Conservation (phyloP, 176 grass and related monocot species). For the Thalia dealbata region DNA sequence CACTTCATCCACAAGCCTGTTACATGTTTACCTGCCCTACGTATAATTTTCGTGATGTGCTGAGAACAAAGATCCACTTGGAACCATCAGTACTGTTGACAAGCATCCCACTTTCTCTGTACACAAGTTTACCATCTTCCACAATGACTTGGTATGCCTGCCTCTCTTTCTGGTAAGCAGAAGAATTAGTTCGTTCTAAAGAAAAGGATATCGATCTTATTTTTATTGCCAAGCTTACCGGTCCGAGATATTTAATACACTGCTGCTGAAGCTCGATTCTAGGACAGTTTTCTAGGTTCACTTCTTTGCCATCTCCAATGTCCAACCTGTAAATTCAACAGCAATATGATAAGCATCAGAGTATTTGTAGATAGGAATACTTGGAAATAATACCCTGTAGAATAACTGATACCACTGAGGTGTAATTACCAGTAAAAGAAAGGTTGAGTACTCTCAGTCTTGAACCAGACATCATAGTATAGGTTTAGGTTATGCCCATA, state of each 20-base stretch:
- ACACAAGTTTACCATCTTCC: slow-evolving; percentile 47
- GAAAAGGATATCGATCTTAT: no score
- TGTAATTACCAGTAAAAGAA: slow-evolving; percentile 15
- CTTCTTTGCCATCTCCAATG: slow-evolving; percentile 87
- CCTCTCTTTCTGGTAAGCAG: slow-evolving; percentile 45
- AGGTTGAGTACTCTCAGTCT: neutral
- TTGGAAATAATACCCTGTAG: neutral
- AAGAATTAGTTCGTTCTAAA: neutral
- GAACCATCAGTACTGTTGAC: slow-evolving; percentile 60
- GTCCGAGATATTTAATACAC: slow-evolving; percentile 26
- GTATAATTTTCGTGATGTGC: slow-evolving; percentile 47
- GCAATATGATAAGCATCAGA: neutral
- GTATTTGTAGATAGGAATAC: neutral
- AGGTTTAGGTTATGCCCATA: slow-evolving; percentile 26
- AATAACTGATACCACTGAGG: neutral
- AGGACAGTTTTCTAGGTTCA: slow-evolving; percentile 75
- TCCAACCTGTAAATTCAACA: slow-evolving; percentile 53
- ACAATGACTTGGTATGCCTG: slow-evolving; percentile 60
- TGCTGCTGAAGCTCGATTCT: slow-evolving; percentile 68
- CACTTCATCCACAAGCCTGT: no score
- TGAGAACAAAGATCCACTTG: slow-evolving; percentile 42
- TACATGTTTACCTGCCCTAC: slow-evolving; percentile 55
- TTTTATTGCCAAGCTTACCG: slow-evolving; percentile 33
- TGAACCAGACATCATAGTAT: slow-evolving; percentile 12
- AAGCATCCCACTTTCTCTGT: slow-evolving; percentile 36